Percentiles rank a stretch among this genome's conserved stretches.
Conservation (phyloP, 495 filamentous ascomycete species). For the Ramalina intermedia region DNA sequence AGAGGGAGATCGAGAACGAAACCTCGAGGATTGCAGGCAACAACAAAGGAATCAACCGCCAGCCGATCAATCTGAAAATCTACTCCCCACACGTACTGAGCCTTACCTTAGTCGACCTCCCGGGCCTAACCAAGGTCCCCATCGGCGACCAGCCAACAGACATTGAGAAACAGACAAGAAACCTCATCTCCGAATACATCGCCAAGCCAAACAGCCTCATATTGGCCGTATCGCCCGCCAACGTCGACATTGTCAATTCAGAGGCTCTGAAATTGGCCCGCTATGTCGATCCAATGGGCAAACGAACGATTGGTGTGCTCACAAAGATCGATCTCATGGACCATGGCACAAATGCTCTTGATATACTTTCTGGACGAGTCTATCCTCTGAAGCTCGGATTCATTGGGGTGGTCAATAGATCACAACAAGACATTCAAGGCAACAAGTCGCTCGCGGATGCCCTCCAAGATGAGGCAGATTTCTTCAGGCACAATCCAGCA, state of each 20-base stretch:
- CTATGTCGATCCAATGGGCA: constrained; percentile 89
- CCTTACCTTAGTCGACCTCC: constrained; percentile 89
- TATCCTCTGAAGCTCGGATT: constrained; percentile 97
- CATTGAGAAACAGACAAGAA: constrained; percentile 97
- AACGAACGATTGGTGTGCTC: constrained; percentile 90
- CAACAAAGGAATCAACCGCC: constrained; percentile 97
- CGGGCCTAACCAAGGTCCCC: constrained; percentile 92
- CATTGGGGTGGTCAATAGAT: constrained; percentile 95
- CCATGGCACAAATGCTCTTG: constrained; percentile 93
- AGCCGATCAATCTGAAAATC: constrained; percentile 97
- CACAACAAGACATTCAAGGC: constrained; percentile 94
- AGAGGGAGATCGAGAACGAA: constrained; percentile 94
- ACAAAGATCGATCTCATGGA: constrained; percentile 99
- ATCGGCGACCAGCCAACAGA: constrained; percentile 97
- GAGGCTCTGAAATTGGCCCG: constrained; percentile 93
- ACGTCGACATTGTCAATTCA: constrained; percentile 97
- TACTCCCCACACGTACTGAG: constrained; percentile 96
- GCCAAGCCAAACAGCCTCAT: constrained; percentile 99
- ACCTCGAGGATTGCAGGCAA: constrained; percentile 87
- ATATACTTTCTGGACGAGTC: constrained; percentile 89
- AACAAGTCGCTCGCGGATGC: constrained; percentile 86
- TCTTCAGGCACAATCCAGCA: constrained; percentile 92
- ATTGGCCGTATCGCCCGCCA: constrained; percentile 90
- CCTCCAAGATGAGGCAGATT: constrained; percentile 78
- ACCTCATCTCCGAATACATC: constrained; percentile 94